These are phyloP conservation scores for Trichosanthes truncata DNA, from an alignment of 306 rosid genomes.

Conservation along the genomic window DNA sequence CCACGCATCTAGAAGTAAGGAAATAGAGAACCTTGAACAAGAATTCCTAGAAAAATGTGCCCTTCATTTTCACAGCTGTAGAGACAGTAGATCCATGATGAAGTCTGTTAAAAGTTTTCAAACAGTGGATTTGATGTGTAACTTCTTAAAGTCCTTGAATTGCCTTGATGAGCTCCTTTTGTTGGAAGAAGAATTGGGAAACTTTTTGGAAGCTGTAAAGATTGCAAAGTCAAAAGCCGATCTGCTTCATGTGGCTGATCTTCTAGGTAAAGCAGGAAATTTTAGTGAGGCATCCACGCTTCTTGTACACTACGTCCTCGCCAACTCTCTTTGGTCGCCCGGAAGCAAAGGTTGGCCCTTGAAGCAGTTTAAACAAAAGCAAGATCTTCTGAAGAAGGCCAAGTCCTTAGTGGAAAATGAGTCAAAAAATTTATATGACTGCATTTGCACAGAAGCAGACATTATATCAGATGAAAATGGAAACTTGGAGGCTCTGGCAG, in stretches of 20 bases:
- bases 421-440: conserved; percentile 17
- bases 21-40: conserved; percentile 33
- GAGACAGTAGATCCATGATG: conserved; percentile 54
- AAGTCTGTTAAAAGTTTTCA: conserved; percentile 57
- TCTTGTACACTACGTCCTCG: conserved; percentile 30
- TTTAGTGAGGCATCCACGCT: conserved; percentile 35
- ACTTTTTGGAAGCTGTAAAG: conserved; percentile 45
- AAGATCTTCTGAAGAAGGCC: conserved; percentile 39
- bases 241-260: conserved; percentile 27
- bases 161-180: conserved; percentile 49
- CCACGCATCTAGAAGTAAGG: conserved; percentile 7
- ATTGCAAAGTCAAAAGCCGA: conserved; percentile 52
- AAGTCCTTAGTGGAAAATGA: conserved; percentile 33
- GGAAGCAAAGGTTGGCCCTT: conserved; percentile 71
- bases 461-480: conserved; percentile 24
- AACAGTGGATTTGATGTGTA: conserved; percentile 36
- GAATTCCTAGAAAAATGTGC: conserved; percentile 56
- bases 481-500: conserved; percentile 5
- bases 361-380: conserved; percentile 32
- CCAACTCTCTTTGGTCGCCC: conserved; percentile 53
- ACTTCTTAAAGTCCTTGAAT: conserved; percentile 33
- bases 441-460: conserved; percentile 38
- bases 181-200: conserved; percentile 62
- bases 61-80: conserved; percentile 25
- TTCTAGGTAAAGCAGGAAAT: conserved; percentile 45